A percentile compares a stretch with the other conserved stretches of the same genome.
Evolutionary conservation across 2,329 filamentous ascomycete species (phyloP).

Genomic region (Botrytis elliptica): DNA sequence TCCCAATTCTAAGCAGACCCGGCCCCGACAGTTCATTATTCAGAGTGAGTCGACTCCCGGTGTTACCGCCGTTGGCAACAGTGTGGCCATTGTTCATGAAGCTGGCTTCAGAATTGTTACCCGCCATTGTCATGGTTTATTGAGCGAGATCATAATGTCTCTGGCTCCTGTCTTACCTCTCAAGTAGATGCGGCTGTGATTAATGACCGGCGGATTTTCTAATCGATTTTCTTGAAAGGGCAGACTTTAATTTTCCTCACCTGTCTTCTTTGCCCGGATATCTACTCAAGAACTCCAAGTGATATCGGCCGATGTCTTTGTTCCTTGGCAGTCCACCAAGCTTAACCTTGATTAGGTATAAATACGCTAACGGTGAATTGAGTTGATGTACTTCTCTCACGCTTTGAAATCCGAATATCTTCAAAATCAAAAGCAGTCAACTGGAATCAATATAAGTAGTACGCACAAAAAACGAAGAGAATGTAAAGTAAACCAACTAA

Average conservation of each 20-base stretch:
- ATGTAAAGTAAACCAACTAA: no score
- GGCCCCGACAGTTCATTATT: slow-evolving; percentile 4
- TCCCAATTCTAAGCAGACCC: slow-evolving; percentile 34
- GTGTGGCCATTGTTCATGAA: not conserved
- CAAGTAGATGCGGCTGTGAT: not conserved
- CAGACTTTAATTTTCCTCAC: not conserved
- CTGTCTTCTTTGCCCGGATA: not conserved
- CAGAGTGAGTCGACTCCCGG: not conserved
- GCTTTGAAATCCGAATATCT: not conserved
- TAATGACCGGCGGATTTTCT: not conserved
- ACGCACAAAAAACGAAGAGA: not conserved
- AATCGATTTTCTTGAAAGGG: not conserved
- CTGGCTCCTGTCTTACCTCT: no score
- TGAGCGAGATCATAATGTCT: not conserved
- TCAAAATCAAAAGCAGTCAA: not conserved
- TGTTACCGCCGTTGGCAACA: not conserved
- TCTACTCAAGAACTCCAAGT: not conserved
- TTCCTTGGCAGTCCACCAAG: not conserved
- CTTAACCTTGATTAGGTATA: not conserved
- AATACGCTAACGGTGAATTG: not conserved
- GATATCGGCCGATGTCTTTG: slow-evolving; percentile 4
- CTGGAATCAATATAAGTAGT: not conserved
- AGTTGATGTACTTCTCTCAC: not conserved
- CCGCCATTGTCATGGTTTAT: slow-evolving; percentile 10
- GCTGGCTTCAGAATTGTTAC: not conserved